Base-by-base conservation (phyloP, 1,139 yeast species). In the Debaryomyces singareniensis region DNA sequence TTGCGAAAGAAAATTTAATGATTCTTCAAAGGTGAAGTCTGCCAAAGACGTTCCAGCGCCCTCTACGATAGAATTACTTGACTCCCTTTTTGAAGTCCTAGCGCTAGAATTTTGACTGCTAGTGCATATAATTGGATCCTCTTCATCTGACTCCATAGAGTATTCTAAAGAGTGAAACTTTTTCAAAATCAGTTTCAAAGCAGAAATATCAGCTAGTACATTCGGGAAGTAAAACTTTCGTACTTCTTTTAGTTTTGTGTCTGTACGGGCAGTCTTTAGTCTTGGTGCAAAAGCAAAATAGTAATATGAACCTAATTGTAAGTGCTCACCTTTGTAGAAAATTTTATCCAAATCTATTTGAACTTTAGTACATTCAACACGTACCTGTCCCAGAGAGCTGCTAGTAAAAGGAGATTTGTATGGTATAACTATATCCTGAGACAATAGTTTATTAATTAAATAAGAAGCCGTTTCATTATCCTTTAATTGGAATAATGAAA, bases 21-120 rank as follows among this genome's bases (percentile, higher is more conserved):
- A 45, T 24, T 45, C 51, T 16, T 39, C 39, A 32, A 45, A 45
- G 3, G 47, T 39, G 16, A 40, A 30, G 10, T 37, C 34, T 7
- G 28, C 39, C 9, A 37, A 14, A 6, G 29, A 24, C 7, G 21
- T 20, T 28, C 15, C 11, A 25, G 15, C 9, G 15, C 10, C 20
- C 24, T 26, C 12, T 24, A 20, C 13, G 25, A 7, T n/a, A n/a
- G n/a, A n/a, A n/a, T n/a, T 27, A 18, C 9, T 14, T 3, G 9
- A n/a, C 16, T 14, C 15, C 21, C 20, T 27, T 15, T 18, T 18
- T n/a, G n/a, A n/a, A n/a, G n/a, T 7, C n/a, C 21, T 18, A 12
- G 2, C 24, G 16, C n/a, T 28, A 3, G 11, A 20, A 24, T 16
- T 12, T 27, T 15, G n/a, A 16, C 21, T 18, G 15, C 33, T 31